phyloP scores from a whole-genome alignment of 1,284 basidiomycete genomes.

The Leccinum pachyderme region DNA sequence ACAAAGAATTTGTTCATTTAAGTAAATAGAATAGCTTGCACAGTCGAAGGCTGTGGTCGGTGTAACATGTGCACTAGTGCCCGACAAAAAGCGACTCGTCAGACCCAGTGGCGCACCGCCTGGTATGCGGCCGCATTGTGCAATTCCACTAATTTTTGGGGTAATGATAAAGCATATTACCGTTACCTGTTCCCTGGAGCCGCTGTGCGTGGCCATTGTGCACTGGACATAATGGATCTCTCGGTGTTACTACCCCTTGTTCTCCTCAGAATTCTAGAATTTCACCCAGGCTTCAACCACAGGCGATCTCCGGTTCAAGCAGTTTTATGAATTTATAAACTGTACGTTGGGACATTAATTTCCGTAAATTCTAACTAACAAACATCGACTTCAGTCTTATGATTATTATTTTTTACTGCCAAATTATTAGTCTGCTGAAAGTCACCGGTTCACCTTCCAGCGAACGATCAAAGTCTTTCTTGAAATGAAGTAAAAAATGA shows the following conservation, averaged over 20 bases:
- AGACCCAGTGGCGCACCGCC: background rate
- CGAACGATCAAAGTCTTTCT: background rate
- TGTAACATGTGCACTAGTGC: conserved; percentile 1
- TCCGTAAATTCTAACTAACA: background rate
- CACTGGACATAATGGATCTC: background rate
- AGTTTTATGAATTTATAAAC: background rate
- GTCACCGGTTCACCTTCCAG: background rate
- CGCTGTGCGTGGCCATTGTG: background rate
- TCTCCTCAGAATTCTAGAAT: background rate
- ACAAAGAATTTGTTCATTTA: background rate
- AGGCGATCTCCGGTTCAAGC: background rate
- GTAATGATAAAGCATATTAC: background rate
- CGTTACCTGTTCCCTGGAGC: background rate
- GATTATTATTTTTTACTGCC: background rate
- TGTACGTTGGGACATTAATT: background rate
- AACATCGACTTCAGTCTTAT: background rate
- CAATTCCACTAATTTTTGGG: background rate
- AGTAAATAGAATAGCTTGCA: background rate
- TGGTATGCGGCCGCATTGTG: background rate
- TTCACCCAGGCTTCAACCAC: too few relatives aligned
- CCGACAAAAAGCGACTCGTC: background rate
- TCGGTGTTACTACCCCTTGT: background rate
- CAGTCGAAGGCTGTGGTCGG: background rate
- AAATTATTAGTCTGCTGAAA: background rate
- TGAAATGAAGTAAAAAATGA: background rate